phyloP scores from a whole-genome alignment of 805 yeast species.

The Jamesozyma piceae region DNA sequence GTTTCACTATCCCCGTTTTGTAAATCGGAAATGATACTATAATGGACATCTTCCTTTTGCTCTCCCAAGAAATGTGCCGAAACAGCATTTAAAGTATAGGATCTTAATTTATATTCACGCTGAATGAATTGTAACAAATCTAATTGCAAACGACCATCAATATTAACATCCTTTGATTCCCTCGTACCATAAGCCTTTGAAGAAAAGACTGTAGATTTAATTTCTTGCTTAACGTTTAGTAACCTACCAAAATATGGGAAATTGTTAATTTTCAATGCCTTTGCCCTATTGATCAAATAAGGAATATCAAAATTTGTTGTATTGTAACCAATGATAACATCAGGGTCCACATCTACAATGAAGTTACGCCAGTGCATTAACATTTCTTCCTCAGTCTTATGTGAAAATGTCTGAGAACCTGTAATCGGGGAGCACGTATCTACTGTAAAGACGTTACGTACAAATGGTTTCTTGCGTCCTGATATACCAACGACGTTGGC shows the following conservation, averaged over 20 bases:
- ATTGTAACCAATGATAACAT: slow-evolving; percentile 93
- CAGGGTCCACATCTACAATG: slow-evolving; percentile 79
- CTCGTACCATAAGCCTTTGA: slow-evolving; percentile 96
- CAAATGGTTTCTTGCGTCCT: slow-evolving; percentile 74
- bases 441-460: slow-evolving; percentile 89
- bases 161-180: slow-evolving; percentile 82
- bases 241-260: slow-evolving; percentile 89
- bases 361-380: slow-evolving; percentile 79
- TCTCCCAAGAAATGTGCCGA: slow-evolving; percentile 89
- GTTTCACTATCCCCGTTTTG: slow-evolving; percentile 91
- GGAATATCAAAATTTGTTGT: slow-evolving; percentile 93
- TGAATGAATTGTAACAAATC: slow-evolving; percentile 89
- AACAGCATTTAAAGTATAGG: slow-evolving; percentile 90
- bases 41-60: slow-evolving; percentile 97
- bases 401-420: slow-evolving; percentile 80
- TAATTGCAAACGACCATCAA: slow-evolving; percentile 92
- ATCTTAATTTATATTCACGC: slow-evolving; percentile 88
- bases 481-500: slow-evolving; percentile 85
- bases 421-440: slow-evolving; percentile 86
- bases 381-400: slow-evolving; percentile 72
- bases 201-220: slow-evolving; percentile 72
- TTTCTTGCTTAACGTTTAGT: slow-evolving; percentile 57
- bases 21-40: slow-evolving; percentile 87
- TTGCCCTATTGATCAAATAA: slow-evolving; percentile 79
- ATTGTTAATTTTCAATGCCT: slow-evolving; percentile 47